These are phyloP conservation scores for Xylaria sp. DNA, from an alignment of 2,329 filamentous ascomycete genomes.

Conservation along the genomic window DNA sequence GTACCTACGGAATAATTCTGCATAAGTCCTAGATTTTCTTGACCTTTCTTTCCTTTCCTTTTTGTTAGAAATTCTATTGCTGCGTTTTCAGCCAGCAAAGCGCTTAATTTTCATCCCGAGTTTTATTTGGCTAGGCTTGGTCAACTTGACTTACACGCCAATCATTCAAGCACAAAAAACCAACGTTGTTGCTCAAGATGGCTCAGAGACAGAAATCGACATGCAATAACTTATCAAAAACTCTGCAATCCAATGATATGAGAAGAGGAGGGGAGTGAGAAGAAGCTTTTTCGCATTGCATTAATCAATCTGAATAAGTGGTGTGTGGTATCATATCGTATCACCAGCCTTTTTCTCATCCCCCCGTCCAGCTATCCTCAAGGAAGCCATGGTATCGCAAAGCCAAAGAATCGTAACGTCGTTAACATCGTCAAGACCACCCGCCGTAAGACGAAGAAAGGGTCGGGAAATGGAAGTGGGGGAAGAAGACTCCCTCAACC, in stretches of 20 bases:
- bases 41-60: too few relatives aligned
- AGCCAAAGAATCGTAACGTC: neutral
- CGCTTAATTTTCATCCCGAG: too few relatives aligned
- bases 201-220: neutral
- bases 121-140: too few relatives aligned
- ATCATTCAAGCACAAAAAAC: neutral
- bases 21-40: neutral
- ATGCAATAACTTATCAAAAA: too few relatives aligned
- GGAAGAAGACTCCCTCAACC: neutral
- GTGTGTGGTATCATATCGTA: neutral
- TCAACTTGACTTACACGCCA: too few relatives aligned
- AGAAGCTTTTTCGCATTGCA: slow-evolving; percentile 3
- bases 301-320: slow-evolving; percentile 11
- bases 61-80: too few relatives aligned
- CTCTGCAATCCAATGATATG: too few relatives aligned
- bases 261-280: neutral
- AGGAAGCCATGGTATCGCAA: slow-evolving; percentile 4
- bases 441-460: neutral
- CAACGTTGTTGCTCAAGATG: too few relatives aligned
- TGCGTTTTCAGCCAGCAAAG: too few relatives aligned
- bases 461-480: neutral
- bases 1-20: slow-evolving; percentile 6
- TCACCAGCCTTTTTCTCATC: neutral
- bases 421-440: slow-evolving; percentile 17
- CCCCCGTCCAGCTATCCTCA: neutral